Conservation (phyloP, 345 rosid species). For the Gossypium herbaceum region DNA sequence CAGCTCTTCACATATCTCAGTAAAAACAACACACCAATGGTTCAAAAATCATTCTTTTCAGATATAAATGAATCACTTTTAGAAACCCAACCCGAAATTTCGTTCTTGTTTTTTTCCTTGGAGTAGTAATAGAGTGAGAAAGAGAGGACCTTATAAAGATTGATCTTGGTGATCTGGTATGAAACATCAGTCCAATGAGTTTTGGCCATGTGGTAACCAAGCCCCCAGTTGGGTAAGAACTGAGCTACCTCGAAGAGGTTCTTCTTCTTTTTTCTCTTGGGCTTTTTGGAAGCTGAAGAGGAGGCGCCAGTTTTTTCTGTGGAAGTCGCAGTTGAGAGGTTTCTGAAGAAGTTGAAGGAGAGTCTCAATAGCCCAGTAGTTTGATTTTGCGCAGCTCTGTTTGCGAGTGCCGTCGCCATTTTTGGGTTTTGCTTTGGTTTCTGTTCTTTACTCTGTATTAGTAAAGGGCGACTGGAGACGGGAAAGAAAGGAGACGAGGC, state of each 20-base stretch:
- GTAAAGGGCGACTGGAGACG: neutral
- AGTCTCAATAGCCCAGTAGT: constrained; percentile 31
- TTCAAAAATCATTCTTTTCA: neutral
- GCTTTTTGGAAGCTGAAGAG: constrained; percentile 33
- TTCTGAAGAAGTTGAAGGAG: constrained; percentile 41
- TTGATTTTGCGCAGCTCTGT: constrained; percentile 31
- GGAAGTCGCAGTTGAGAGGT: constrained; percentile 40
- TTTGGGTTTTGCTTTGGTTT: neutral
- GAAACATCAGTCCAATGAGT: constrained; percentile 86
- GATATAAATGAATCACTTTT: neutral
- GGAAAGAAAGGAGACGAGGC: neutral
- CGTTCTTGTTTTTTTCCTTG: no score
- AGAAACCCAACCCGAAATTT: neutral
- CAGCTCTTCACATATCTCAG: neutral
- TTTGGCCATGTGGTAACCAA: constrained; percentile 92
- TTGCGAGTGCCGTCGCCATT: constrained; percentile 42
- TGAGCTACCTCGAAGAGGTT: constrained; percentile 92
- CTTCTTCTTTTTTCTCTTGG: constrained; percentile 76
- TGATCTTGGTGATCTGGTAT: constrained; percentile 81
- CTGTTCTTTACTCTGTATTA: neutral
- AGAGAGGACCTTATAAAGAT: constrained; percentile 73
- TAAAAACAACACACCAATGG: neutral
- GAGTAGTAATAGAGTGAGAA: neutral
- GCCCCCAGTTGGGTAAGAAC: constrained; percentile 91
- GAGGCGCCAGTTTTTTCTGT: constrained; percentile 28